Conservation (phyloP, 306 rosid species). For the Vigna radiata region DNA sequence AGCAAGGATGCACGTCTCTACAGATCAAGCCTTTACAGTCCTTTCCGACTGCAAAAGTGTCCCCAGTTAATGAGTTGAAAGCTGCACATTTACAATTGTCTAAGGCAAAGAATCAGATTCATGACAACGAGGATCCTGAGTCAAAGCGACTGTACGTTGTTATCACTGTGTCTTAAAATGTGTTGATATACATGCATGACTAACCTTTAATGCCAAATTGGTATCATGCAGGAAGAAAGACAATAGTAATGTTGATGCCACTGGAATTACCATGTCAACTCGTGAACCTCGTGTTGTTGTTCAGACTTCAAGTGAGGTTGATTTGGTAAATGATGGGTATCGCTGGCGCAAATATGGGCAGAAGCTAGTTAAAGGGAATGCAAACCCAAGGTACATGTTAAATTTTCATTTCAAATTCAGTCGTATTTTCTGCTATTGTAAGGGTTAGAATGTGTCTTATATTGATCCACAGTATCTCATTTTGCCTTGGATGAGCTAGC, state of each 20-base stretch:
- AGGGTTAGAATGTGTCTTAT: conserved; percentile 15
- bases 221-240: conserved; percentile 68
- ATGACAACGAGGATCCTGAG: conserved; percentile 57
- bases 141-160: conserved; percentile 79
- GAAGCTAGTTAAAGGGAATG: conserved; percentile 84
- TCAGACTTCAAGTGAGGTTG: conserved; percentile 80
- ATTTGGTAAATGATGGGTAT: conserved; percentile 82
- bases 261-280: conserved; percentile 54
- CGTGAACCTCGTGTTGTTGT: conserved; percentile 68
- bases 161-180: conserved; percentile 31
- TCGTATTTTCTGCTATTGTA: conserved; percentile 5
- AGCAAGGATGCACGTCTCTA: conserved; percentile 50
- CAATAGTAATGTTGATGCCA: conserved; percentile 47
- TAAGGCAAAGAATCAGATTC: conserved; percentile 49
- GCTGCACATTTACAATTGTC: conserved; percentile 49
- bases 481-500: conserved; percentile 20
- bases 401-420: conserved; percentile 40
- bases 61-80: conserved; percentile 53
- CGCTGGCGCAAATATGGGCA: conserved; percentile 99
- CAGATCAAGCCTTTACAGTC: conserved; percentile 53
- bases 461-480: background rate
- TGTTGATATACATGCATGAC: conserved; percentile 38
- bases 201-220: conserved; percentile 39
- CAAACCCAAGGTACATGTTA: conserved; percentile 75
- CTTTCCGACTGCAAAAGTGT: conserved; percentile 50